A percentile compares a stretch with the other conserved stretches of the same genome.
Conservation (phyloP, 1,284 basidiomycete genomes). For the Anthracocystis walkeri region DNA sequence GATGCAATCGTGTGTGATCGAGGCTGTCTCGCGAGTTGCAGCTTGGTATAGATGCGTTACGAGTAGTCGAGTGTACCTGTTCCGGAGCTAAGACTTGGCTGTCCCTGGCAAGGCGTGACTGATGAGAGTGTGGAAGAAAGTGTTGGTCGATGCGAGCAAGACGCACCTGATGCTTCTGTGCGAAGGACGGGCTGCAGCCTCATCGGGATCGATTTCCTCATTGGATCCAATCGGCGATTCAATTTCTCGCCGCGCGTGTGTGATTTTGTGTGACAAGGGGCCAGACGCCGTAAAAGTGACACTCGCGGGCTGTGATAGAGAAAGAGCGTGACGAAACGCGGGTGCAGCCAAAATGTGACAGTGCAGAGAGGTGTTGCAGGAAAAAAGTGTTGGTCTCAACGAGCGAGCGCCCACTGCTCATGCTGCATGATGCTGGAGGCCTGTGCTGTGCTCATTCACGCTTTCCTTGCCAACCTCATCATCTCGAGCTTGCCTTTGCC, state of each 20-base stretch:
- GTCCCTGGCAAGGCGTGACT: too few species aligned
- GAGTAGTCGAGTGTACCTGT: too few species aligned
- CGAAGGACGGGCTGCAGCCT: background rate
- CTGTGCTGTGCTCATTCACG: slow-evolving; percentile 25
- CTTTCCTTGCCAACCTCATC: slow-evolving; percentile 6
- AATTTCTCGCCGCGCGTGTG: slow-evolving; percentile 9
- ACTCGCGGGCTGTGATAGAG: background rate
- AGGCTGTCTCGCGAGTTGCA: too few species aligned
- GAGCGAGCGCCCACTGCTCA: slow-evolving; percentile 5
- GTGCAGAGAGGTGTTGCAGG: slow-evolving; percentile 1
- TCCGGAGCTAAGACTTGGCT: too few species aligned
- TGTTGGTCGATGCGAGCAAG: background rate
- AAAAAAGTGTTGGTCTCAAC: slow-evolving; percentile 38
- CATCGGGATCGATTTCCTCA: slow-evolving; percentile 4
- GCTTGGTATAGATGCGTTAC: background rate
- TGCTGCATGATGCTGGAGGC: slow-evolving; percentile 17
- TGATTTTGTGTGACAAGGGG: slow-evolving; percentile 3
- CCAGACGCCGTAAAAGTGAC: background rate
- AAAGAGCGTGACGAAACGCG: background rate
- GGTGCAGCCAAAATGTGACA: background rate
- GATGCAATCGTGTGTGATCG: background rate
- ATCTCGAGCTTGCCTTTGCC: background rate
- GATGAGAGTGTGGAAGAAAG: background rate
- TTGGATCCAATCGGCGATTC: slow-evolving; percentile 13
- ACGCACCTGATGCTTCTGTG: background rate